Percentiles rank a stretch among this genome's conserved stretches.
phyloP scores from a whole-genome alignment of 2,329 filamentous ascomycete genomes.

The Tolypocladium guangdongense region DNA sequence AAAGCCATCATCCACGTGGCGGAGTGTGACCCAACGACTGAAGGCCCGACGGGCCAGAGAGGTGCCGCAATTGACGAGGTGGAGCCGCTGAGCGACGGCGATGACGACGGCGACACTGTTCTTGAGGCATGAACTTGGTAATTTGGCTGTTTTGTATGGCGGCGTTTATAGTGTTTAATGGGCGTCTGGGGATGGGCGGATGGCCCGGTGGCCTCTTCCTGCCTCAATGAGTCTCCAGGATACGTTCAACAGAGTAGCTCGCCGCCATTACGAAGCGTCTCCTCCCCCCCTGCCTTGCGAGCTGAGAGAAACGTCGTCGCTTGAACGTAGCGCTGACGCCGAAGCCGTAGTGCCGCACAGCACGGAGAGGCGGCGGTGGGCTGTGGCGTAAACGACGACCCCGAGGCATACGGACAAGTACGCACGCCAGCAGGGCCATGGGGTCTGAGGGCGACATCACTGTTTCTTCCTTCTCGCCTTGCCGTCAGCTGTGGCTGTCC shows the following conservation, averaged over 20 bases:
- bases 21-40: conserved; percentile 51
- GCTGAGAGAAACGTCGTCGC: too few relatives aligned
- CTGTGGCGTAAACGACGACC: not conserved
- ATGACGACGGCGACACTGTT: conserved; percentile 36
- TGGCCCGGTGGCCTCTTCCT: not conserved
- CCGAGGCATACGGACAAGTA: not conserved
- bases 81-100: conserved; percentile 72
- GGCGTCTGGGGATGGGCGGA: not conserved
- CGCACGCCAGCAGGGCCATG: not conserved
- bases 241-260: not conserved
- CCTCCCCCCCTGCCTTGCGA: not conserved
- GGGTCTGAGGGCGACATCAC: not conserved
- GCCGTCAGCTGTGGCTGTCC: conserved; percentile 1
- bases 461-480: conserved; percentile 26
- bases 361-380: not conserved
- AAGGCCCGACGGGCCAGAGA: conserved; percentile 45
- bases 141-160: not conserved
- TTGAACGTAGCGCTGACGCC: not conserved
- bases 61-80: conserved; percentile 79
- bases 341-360: not conserved
- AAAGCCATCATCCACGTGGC: conserved; percentile 82
- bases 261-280: not conserved
- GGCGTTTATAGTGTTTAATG: not conserved
- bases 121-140: conserved; percentile 11
- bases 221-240: not conserved